Base-by-base conservation (phyloP, 176 grass and related monocot genomes). In the Pontederia paniculata region DNA sequence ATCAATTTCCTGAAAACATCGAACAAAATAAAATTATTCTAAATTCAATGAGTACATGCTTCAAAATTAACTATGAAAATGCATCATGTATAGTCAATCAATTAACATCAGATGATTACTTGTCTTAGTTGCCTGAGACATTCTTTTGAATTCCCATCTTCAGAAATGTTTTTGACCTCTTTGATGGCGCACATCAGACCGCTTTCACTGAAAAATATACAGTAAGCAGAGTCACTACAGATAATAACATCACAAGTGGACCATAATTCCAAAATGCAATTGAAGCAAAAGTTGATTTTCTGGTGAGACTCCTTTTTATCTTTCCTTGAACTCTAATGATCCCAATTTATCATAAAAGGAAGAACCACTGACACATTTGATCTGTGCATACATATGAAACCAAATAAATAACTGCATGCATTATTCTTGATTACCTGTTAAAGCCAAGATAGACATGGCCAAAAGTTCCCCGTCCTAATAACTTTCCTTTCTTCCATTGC, bases 111-210 rank as follows among this genome's bases (percentile, higher is more conserved):
- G 16, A 45, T 70, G 53, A 53, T 74, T 60, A 78, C 93, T 86
- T 98, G 93, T 72, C 77, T 91, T 58, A 98, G 77, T 74, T 98
- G 93, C 47, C 76, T 98, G 49, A 98, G 83, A 65, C 80, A 75
- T 80, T 98, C 93, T 89, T 76, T 98, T 28, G 87, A 91, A 74
- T 98, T 80, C 58, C 77, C 67, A 75, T 98, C 93, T 58, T 98
- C 93, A 69, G 73, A 84, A 72, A 98, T 98, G 71, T 91, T 80
- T 57, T 87, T 82, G 17, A 98, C 93, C 81, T 98, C 86, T 77
- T 98, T 98, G 68, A 91, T 88, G 12, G 87, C 93, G 70, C 93
- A 98, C 63, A 97, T 81, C 49, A 84, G 83, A 10, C 91, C 91
- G 70, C 64, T 90, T 66, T 90, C 86, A 81, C 91, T 97, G 80